Conservation (phyloP, 1,284 basidiomycete genomes). For the Fistulinella cinereoalba region DNA sequence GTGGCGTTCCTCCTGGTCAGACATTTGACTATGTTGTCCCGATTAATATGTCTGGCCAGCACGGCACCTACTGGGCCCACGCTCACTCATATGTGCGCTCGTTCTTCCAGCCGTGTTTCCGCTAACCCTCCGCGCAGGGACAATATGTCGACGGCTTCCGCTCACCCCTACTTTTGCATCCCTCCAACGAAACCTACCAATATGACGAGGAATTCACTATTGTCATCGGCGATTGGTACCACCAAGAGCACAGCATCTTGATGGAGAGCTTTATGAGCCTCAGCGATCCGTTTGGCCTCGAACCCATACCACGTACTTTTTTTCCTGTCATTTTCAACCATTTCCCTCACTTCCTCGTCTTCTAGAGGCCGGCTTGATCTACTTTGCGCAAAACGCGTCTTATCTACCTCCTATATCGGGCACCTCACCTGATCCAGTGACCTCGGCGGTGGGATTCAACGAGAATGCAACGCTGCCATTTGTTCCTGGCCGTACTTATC, state of each 20-base stretch:
- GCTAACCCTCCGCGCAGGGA: conserved; percentile 43
- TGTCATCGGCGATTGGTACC: conserved; percentile 84
- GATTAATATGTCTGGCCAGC: conserved; percentile 67
- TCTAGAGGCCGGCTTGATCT: conserved; percentile 78
- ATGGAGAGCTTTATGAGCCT: conserved; percentile 72
- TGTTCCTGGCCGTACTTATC: conserved; percentile 77
- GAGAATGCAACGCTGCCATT: conserved; percentile 86
- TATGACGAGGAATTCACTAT: conserved; percentile 95
- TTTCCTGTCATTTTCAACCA: not conserved
- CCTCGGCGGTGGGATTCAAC: conserved; percentile 71
- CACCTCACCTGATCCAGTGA: conserved; percentile 44
- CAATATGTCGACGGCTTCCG: conserved; percentile 89
- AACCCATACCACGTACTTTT: conserved; percentile 75
- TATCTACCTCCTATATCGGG: conserved; percentile 66
- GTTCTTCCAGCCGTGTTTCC: conserved; percentile 10
- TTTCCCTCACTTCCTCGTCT: not conserved
- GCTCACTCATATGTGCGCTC: conserved; percentile 61
- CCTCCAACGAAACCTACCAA: conserved; percentile 52
- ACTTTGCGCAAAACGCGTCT: conserved; percentile 72
- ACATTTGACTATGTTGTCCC: conserved; percentile 80
- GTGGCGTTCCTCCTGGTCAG: conserved; percentile 79
- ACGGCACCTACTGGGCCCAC: conserved; percentile 91
- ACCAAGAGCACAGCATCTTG: conserved; percentile 66
- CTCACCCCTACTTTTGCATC: conserved; percentile 75
- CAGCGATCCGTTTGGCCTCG: conserved; percentile 78